phyloP scores from a whole-genome alignment of 1,284 basidiomycete genomes.

The Moesziomyces sp. region DNA sequence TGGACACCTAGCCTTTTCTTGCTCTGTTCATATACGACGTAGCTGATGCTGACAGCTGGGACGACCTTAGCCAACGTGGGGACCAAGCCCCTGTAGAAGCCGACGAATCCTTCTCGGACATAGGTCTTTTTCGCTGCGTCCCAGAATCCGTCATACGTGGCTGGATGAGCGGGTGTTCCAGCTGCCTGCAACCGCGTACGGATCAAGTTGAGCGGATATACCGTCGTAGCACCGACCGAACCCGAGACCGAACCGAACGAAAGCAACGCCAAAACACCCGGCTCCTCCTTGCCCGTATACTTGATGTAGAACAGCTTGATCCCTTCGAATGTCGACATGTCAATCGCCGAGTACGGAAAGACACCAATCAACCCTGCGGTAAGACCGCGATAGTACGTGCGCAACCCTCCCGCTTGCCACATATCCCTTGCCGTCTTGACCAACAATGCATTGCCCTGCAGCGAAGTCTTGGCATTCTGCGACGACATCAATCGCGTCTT shows the following conservation, averaged over 20 bases:
- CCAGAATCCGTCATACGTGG: conserved; percentile 80
- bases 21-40: conserved; percentile 65
- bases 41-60: conserved; percentile 63
- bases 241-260: conserved; percentile 69
- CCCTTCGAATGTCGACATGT: conserved; percentile 70
- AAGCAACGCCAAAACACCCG: conserved; percentile 68
- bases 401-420: conserved; percentile 80
- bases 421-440: conserved; percentile 76
- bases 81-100: conserved; percentile 92
- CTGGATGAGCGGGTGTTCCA: conserved; percentile 71
- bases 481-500: conserved; percentile 79
- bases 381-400: conserved; percentile 90
- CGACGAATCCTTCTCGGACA: conserved; percentile 86
- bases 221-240: conserved; percentile 69
- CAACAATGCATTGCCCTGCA: conserved; percentile 74
- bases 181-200: conserved; percentile 95
- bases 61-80: conserved; percentile 83
- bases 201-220: conserved; percentile 74
- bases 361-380: conserved; percentile 72
- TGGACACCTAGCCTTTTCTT: conserved; percentile 56
- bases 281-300: conserved; percentile 68
- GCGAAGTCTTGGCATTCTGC: conserved; percentile 68
- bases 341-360: conserved; percentile 69
- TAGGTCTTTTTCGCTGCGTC: conserved; percentile 88
- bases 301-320: conserved; percentile 69